A percentile compares a stretch with the other conserved stretches of the same genome.
Evolutionary conservation across 1,139 yeast genomes (phyloP).

Genomic region (Protomyces arabidopsidicola): DNA sequence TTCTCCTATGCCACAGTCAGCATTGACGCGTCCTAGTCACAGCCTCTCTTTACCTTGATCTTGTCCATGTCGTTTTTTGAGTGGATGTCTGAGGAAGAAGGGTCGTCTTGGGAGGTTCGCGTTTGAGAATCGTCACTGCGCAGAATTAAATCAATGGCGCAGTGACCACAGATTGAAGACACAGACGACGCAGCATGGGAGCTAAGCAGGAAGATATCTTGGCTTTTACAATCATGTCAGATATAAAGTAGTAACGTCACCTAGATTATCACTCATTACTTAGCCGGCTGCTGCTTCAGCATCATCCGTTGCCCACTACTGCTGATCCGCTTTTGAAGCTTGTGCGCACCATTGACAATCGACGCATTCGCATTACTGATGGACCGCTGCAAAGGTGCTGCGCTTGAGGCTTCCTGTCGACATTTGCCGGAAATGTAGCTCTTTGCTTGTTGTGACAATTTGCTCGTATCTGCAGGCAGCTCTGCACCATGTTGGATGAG

Average conservation of each 20-base stretch:
- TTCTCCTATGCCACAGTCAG: conserved; percentile 47
- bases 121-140: too few relatives aligned
- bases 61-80: conserved; percentile 3
- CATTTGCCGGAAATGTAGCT: conserved; percentile 1
- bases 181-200: too few relatives aligned
- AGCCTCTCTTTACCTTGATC: conserved; percentile 9
- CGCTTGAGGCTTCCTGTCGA: conserved; percentile 1
- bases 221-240: too few relatives aligned
- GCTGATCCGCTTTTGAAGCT: conserved; percentile 20
- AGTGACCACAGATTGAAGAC: too few relatives aligned
- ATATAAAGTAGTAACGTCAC: too few relatives aligned
- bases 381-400: conserved; percentile 4
- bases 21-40: too few relatives aligned
- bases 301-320: neutral
- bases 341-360: conserved; percentile 15
- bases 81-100: neutral
- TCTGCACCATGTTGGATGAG: conserved; percentile 60
- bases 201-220: too few relatives aligned
- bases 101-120: neutral
- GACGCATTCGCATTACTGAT: conserved; percentile 11
- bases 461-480: conserved; percentile 27
- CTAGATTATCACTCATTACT: too few relatives aligned
- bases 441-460: conserved; percentile 11
- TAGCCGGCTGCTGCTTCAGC: neutral
- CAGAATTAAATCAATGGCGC: too few relatives aligned